Base-by-base conservation (phyloP, 2,329 filamentous ascomycete genomes). In the Diaporthe ampelina region DNA sequence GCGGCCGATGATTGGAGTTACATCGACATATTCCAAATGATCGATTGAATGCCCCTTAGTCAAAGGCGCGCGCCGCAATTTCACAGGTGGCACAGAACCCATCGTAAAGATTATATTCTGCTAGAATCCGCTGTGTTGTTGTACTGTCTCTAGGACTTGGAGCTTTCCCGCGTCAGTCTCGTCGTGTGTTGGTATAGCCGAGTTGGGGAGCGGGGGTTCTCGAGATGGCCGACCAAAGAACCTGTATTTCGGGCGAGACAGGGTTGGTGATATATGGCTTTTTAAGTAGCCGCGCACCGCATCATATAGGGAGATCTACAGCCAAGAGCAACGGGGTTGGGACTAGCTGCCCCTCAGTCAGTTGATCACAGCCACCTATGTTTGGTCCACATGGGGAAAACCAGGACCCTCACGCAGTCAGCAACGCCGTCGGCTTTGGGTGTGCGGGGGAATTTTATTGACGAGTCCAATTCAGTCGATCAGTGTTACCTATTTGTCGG, bases 1-100 rank as follows among this genome's bases (percentile, higher is more conserved):
- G 24, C 81, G 79, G 35, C 81, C 81, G 61, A 82, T 81, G 50
- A 81, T 78, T 21, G 81, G 81, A 5, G 80, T 81, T 35, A 79
- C 78, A 58, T 83, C 81, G 71, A 80, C 76, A 75, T 80, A 81
- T 54, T 80, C 78, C 32, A 82, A 76, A 45, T 81, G 70, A 37
- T 81, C 78, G n/a, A 83, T 63, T 19, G 59, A 63, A 7, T 26
- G 13, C 40, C 59, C 59, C 17, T 63, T 63, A 1, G 59, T 15
- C 59, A 63, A 32, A 10, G 59, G 59, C 10, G 59, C 59, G 13
- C 59, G 59, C 59, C 37, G 45, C 59, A 63, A n/a, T 7, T 48
- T 63, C 9, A 11, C 59, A 32, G 26, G 17, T 63, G 40, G 40
- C 17, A 48, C 17, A 48, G 59, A 63, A 2, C 40, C 59, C 59